These are phyloP conservation scores for Floccularia luteovirens DNA, from an alignment of 768 basidiomycete species.

Conservation along the genomic window DNA sequence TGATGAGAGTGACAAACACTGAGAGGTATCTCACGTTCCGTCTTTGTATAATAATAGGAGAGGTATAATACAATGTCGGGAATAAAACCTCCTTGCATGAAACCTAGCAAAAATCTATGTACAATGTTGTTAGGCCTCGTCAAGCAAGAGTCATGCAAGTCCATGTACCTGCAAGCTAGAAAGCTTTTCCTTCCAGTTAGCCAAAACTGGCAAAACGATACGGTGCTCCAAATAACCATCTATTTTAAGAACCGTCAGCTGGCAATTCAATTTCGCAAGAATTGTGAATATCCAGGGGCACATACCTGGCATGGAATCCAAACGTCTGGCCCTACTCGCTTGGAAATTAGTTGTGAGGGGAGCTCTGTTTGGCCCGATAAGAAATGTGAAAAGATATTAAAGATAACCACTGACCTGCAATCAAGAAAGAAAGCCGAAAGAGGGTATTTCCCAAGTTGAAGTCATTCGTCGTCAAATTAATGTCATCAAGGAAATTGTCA, in stretches of 20 bases:
- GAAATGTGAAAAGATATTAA: neutral
- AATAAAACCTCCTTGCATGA: conserved; percentile 60
- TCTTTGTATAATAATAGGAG: conserved; percentile 57
- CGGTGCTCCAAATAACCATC: conserved; percentile 51
- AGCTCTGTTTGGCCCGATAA: conserved; percentile 28
- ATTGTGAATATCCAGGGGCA: neutral
- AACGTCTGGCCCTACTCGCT: conserved; percentile 59
- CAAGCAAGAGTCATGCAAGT: neutral
- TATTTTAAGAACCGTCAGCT: conserved; percentile 9
- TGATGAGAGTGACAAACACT: neutral
- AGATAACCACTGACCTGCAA: conserved; percentile 22
- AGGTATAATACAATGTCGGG: conserved; percentile 60
- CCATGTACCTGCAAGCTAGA: conserved; percentile 38
- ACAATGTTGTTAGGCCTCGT: neutral
- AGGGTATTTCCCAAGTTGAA: conserved; percentile 60
- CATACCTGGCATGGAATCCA: conserved; percentile 55
- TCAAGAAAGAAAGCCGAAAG: conserved; percentile 39
- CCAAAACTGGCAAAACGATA: conserved; percentile 55
- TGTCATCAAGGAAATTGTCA: conserved; percentile 60
- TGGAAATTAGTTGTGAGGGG: conserved; percentile 62
- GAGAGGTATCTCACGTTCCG: conserved; percentile 31
- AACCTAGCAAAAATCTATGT: conserved; percentile 41
- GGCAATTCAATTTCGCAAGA: neutral
- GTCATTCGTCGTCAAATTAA: conserved; percentile 54
- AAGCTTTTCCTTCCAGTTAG: conserved; percentile 44